A percentile compares a stretch with the other conserved stretches of the same genome.
phyloP scores from a whole-genome alignment of 352 stramenopile genomes.

The Phytopythium sindhum region DNA sequence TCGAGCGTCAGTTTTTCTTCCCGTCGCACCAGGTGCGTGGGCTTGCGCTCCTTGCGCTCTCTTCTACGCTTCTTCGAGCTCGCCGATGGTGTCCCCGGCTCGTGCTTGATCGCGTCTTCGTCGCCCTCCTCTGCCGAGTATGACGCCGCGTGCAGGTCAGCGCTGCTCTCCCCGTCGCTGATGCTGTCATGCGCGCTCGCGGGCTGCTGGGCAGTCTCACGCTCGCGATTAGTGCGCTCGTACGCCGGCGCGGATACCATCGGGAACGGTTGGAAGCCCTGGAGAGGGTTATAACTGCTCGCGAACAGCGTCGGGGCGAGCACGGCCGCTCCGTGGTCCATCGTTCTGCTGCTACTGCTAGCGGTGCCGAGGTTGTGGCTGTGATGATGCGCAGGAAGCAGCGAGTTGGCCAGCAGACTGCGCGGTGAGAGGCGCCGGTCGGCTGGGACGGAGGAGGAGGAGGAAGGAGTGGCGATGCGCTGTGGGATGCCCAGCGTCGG shows the following conservation, averaged over 20 bases:
- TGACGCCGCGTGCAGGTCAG: slow-evolving; percentile 8
- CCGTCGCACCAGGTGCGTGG: slow-evolving; percentile 23
- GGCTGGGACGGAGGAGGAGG: neutral
- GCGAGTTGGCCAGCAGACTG: slow-evolving; percentile 11
- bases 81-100: neutral
- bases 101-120: slow-evolving; percentile 1
- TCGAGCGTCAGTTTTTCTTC: slow-evolving; percentile 28
- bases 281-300: neutral
- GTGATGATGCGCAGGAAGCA: slow-evolving; percentile 6
- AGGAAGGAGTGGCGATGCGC: neutral
- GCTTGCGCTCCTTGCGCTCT: slow-evolving; percentile 21
- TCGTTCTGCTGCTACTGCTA: neutral
- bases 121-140: slow-evolving; percentile 10
- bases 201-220: neutral
- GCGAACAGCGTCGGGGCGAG: neutral
- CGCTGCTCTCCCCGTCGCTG: slow-evolving; percentile 22
- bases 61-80: slow-evolving; percentile 8
- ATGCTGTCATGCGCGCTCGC: neutral
- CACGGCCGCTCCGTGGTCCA: slow-evolving; percentile 2
- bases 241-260: neutral
- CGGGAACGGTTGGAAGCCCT: neutral
- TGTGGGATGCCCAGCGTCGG: slow-evolving; percentile 3
- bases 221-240: slow-evolving; percentile 9
- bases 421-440: slow-evolving; percentile 9
- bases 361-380: neutral